phyloP scores from a whole-genome alignment of 192 early-diverging fungal genomes.

The Entomortierella chlamydospora region DNA sequence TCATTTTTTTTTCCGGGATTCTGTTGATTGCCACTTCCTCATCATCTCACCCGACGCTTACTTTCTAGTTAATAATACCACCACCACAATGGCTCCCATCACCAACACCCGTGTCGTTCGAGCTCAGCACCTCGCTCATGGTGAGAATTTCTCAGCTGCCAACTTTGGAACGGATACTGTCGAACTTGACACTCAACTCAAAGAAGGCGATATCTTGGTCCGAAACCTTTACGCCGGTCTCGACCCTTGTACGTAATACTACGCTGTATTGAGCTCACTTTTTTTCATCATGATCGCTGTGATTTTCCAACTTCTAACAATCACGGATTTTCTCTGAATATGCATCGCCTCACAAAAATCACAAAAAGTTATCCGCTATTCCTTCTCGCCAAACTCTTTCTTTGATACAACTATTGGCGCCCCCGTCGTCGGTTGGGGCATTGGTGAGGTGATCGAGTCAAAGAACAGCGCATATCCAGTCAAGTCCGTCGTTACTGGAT shows the following conservation, averaged over 20 bases:
- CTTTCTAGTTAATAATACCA: too few relatives aligned
- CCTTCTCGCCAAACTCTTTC: background rate
- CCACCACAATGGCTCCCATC: conserved; percentile 1
- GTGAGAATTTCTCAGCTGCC: background rate
- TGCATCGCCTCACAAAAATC: too few relatives aligned
- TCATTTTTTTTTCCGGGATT: too few relatives aligned
- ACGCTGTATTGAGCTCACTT: too few relatives aligned
- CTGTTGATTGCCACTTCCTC: too few relatives aligned
- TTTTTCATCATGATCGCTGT: too few relatives aligned
- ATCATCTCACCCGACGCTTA: too few relatives aligned
- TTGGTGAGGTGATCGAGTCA: conserved; percentile 76
- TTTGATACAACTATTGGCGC: background rate
- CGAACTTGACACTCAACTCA: conserved; percentile 32
- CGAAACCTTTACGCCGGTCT: conserved; percentile 9
- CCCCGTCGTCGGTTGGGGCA: conserved; percentile 63
- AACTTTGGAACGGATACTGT: conserved; percentile 10
- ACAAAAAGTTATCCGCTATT: conserved; percentile 34
- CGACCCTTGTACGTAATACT: conserved; percentile 33
- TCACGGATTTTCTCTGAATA: too few relatives aligned
- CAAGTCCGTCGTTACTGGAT: conserved; percentile 69
- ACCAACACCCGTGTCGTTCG: conserved; percentile 30
- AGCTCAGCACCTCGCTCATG: conserved; percentile 1
- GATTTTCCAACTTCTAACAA: too few relatives aligned
- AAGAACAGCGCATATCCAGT: conserved; percentile 62
- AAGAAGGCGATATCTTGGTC: conserved; percentile 22